phyloP scores from a whole-genome alignment of 2,329 filamentous ascomycete genomes.

The Capronia americana region DNA sequence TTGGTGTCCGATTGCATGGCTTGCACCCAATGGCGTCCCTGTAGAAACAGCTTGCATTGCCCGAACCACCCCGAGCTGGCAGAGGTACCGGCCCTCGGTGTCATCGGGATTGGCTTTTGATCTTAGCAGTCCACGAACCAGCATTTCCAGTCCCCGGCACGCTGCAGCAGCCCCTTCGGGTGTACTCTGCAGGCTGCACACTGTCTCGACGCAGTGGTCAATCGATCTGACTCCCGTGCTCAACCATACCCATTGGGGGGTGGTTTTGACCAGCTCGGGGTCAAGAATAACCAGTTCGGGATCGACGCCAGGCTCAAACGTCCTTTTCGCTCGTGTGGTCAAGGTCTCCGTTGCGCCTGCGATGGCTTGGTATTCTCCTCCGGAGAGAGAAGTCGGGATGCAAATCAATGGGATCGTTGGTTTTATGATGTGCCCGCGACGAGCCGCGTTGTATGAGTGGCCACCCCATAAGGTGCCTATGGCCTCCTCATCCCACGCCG shows the following conservation, averaged over 20 bases:
- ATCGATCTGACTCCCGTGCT: constrained; percentile 42
- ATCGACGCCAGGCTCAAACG: constrained; percentile 15
- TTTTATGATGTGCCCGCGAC: not conserved
- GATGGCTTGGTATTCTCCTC: constrained; percentile 47
- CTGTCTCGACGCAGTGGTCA: constrained; percentile 44
- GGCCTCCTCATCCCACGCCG: constrained; percentile 37
- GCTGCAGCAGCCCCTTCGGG: constrained; percentile 32
- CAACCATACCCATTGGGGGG: constrained; percentile 41
- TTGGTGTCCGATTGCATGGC: constrained; percentile 60
- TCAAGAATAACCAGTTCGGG: constrained; percentile 34
- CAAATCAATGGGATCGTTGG: constrained; percentile 41
- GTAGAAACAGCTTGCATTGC: constrained; percentile 32
- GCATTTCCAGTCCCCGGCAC: constrained; percentile 37
- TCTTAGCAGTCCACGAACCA: constrained; percentile 38
- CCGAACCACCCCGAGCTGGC: constrained; percentile 27
- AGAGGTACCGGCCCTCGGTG: not conserved
- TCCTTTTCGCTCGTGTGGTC: constrained; percentile 29
- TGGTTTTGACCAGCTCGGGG: constrained; percentile 41
- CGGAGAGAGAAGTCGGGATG: constrained; percentile 52
- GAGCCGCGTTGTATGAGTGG: not conserved
- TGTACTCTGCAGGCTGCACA: constrained; percentile 33
- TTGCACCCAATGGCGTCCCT: constrained; percentile 53
- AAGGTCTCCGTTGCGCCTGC: not conserved
- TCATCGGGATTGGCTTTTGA: constrained; percentile 28
- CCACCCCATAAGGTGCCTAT: constrained; percentile 8